A percentile compares a stretch with the other conserved stretches of the same genome.
Conservation (phyloP, 2,329 filamentous ascomycete genomes). For the Dothiorella sarmentorum region DNA sequence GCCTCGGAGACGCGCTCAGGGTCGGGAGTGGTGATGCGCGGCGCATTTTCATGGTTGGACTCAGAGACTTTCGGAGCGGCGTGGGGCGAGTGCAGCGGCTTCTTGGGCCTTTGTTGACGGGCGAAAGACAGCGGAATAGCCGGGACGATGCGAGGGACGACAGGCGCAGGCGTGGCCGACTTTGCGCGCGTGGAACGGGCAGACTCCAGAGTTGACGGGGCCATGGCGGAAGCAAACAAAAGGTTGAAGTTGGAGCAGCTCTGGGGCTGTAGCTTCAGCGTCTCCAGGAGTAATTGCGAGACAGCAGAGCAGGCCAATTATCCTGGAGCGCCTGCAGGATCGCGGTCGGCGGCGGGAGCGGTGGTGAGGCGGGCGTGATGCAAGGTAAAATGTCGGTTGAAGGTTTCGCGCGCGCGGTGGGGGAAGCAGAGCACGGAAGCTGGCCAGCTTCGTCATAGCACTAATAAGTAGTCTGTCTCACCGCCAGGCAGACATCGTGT, state of each 20-base stretch:
- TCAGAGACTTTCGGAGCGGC: not conserved
- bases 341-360: constrained; percentile 16
- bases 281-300: constrained; percentile 42
- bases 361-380: not conserved
- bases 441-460: constrained; percentile 8
- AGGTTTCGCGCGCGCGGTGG: constrained; percentile 16
- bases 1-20: not conserved
- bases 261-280: constrained; percentile 26
- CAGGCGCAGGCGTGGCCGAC: constrained; percentile 25
- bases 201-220: constrained; percentile 27
- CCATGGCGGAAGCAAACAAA: constrained; percentile 25
- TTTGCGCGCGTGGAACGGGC: constrained; percentile 25
- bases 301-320: constrained; percentile 34
- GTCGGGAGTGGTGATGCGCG: not conserved
- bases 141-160: constrained; percentile 34
- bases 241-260: not conserved
- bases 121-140: constrained; percentile 37
- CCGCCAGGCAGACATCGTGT: not conserved
- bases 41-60: not conserved
- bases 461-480: not conserved
- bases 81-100: not conserved
- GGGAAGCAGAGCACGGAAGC: not conserved
- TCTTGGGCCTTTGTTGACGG: constrained; percentile 21
- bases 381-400: constrained; percentile 17
- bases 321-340: constrained; percentile 38